phyloP scores from a whole-genome alignment of 768 basidiomycete species.

The Mycena latifolia region DNA sequence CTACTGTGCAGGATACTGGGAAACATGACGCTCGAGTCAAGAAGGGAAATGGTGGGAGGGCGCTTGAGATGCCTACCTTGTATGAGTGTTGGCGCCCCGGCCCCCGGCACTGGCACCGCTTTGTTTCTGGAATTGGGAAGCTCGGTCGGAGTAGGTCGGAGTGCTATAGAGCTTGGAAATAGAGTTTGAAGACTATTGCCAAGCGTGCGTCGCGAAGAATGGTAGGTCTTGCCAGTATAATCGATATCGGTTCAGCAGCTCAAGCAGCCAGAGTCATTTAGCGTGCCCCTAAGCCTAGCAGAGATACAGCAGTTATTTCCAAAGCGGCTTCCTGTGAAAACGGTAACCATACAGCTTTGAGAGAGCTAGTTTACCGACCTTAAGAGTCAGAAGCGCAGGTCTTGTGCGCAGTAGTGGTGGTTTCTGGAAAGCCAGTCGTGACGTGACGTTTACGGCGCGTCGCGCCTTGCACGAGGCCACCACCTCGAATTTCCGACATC shows the following conservation, averaged over 20 bases:
- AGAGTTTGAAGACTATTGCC: too few species aligned
- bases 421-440: neutral
- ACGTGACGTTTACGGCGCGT: constrained; percentile 2
- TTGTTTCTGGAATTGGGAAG: neutral
- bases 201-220: too few species aligned
- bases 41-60: neutral
- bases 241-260: too few species aligned
- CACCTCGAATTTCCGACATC: neutral
- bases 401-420: neutral
- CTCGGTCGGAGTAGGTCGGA: too few species aligned
- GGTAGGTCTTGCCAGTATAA: too few species aligned
- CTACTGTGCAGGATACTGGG: neutral
- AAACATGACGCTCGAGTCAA: too few species aligned
- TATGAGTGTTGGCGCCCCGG: too few species aligned
- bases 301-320: neutral
- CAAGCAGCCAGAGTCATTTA: constrained; percentile 5
- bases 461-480: neutral
- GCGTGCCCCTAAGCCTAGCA: too few species aligned
- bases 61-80: too few species aligned
- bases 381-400: neutral
- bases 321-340: neutral
- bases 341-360: neutral
- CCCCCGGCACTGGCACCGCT: too few species aligned
- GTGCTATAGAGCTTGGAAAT: neutral
- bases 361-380: neutral